A percentile compares a stretch with the other conserved stretches of the same genome.
phyloP scores from a whole-genome alignment of 2,329 filamentous ascomycete genomes.

The Pyricularia sp. region DNA sequence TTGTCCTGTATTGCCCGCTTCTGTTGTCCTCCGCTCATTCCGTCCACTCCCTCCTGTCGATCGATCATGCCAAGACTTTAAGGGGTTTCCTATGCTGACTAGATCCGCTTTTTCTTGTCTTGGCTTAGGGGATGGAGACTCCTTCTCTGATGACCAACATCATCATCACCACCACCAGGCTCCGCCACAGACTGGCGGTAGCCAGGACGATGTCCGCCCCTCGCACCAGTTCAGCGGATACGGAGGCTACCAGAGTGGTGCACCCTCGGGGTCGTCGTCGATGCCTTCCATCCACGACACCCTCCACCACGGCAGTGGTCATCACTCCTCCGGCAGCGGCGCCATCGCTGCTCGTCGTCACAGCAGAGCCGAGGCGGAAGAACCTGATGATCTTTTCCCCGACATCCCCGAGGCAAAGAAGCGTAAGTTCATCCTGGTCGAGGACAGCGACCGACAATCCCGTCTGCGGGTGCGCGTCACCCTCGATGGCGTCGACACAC shows the following conservation, averaged over 20 bases:
- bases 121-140: conserved; percentile 46
- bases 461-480: conserved; percentile 84
- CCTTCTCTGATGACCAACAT: conserved; percentile 45
- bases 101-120: conserved; percentile 1
- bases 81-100: background rate
- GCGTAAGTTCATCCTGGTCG: conserved; percentile 93
- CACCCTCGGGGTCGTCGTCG: conserved; percentile 42
- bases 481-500: conserved; percentile 87
- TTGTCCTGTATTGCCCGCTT: background rate
- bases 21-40: background rate
- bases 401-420: conserved; percentile 84
- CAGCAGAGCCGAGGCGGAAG: conserved; percentile 40
- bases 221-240: conserved; percentile 67
- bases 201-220: conserved; percentile 55
- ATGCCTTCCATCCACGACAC: conserved; percentile 58
- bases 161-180: conserved; percentile 54
- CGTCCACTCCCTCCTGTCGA: background rate
- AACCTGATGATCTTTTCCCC: conserved; percentile 68
- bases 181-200: conserved; percentile 23
- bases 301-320: conserved; percentile 25
- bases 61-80: background rate
- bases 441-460: conserved; percentile 73
- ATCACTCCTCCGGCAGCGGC: conserved; percentile 12
- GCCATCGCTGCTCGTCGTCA: conserved; percentile 25
- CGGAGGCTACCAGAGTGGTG: conserved; percentile 50